A percentile compares a stretch with the other conserved stretches of the same genome.
phyloP scores from a whole-genome alignment of 345 rosid species.

The Noccaea bulbosa region DNA sequence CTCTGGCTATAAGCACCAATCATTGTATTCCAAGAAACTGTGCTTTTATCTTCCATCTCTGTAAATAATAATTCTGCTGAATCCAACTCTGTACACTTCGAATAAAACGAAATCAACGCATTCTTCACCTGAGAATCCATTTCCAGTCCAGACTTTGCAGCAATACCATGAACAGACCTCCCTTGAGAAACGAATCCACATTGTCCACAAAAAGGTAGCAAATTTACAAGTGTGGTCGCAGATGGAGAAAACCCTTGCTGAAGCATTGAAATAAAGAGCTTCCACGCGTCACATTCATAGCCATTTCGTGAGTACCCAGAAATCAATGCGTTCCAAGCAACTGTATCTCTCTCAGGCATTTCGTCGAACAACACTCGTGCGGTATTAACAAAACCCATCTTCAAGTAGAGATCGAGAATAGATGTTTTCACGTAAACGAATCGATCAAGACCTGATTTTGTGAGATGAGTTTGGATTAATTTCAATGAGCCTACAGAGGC shows the following conservation, averaged over 20 bases:
- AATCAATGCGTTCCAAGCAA: conserved; percentile 82
- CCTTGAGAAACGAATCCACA: conserved; percentile 59
- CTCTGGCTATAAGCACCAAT: conserved; percentile 67
- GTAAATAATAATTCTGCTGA: conserved; percentile 58
- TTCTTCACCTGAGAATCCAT: conserved; percentile 61
- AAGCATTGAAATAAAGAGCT: conserved; percentile 58
- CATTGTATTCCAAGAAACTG: conserved; percentile 86
- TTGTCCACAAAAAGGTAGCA: conserved; percentile 68
- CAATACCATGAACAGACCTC: conserved; percentile 63
- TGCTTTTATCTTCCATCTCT: conserved; percentile 55
- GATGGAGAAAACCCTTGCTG: conserved; percentile 60
- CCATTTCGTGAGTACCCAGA: conserved; percentile 75
- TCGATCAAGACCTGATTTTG: conserved; percentile 56
- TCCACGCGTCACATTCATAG: conserved; percentile 49
- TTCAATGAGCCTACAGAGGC: conserved; percentile 26
- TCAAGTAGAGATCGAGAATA: conserved; percentile 50
- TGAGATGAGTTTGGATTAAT: conserved; percentile 55
- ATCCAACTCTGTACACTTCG: conserved; percentile 59
- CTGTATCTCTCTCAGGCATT: conserved; percentile 70
- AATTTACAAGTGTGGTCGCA: conserved; percentile 56
- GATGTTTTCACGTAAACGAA: conserved; percentile 65
- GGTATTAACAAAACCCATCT: conserved; percentile 46
- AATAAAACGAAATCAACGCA: conserved; percentile 65
- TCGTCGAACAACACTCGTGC: conserved; percentile 63
- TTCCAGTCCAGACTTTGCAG: conserved; percentile 61